phyloP scores from a whole-genome alignment of 495 filamentous ascomycete genomes.

The Aspergillus coremiiformis region DNA sequence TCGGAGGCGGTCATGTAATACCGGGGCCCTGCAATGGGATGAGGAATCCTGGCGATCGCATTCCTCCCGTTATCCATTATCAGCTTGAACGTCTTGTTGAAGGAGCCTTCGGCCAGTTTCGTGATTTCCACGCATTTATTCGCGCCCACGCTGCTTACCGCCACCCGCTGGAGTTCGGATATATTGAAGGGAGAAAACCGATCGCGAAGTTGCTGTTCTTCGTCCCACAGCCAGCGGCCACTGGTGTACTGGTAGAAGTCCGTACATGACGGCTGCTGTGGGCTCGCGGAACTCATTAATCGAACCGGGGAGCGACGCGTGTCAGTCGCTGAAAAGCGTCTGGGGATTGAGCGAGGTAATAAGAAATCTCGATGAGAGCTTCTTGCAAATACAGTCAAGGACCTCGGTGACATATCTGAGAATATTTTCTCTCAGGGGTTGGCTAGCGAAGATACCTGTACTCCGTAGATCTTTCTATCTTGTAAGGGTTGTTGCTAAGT shows the following conservation, averaged over 20 bases:
- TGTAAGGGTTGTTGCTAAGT: too few species aligned
- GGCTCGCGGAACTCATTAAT: too few species aligned
- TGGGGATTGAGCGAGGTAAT: too few species aligned
- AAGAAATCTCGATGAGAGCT: too few species aligned
- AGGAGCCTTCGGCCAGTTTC: too few species aligned
- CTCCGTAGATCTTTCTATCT: too few species aligned
- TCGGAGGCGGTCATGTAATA: slow-evolving; percentile 29
- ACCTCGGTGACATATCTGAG: too few species aligned
- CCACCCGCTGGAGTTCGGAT: slow-evolving; percentile 18
- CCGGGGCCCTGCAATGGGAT: slow-evolving; percentile 23
- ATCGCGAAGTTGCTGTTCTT: slow-evolving; percentile 19
- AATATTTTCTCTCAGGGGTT: too few species aligned
- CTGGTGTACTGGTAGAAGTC: slow-evolving; percentile 27
- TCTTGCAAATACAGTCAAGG: too few species aligned
- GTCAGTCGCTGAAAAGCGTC: too few species aligned
- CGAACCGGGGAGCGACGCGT: too few species aligned
- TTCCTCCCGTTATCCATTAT: slow-evolving; percentile 24
- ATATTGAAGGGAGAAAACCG: slow-evolving; percentile 22
- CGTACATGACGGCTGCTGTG: neutral
- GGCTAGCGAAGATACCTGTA: too few species aligned
- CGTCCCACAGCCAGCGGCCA: slow-evolving; percentile 26
- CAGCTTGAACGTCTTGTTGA: slow-evolving; percentile 35
- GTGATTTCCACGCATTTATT: slow-evolving; percentile 24
- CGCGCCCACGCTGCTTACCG: slow-evolving; percentile 11
- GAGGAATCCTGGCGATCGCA: slow-evolving; percentile 32